phyloP scores from a whole-genome alignment of 257 asterid genomes.

The Henckelia pumila region DNA sequence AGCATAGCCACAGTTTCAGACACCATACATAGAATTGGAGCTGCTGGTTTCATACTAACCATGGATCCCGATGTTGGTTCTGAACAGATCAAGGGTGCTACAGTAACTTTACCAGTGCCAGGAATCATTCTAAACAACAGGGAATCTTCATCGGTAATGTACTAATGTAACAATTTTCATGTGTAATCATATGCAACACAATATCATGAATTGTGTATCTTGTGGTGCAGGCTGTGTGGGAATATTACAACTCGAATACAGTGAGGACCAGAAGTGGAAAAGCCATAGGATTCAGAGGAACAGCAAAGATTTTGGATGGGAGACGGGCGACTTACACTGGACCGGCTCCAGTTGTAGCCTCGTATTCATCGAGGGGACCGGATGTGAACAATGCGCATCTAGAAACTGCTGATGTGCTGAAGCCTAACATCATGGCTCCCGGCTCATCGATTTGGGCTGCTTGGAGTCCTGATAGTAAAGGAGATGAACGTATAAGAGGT shows the following conservation, averaged over 20 bases:
- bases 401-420: slow-evolving; percentile 64
- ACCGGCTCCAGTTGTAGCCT: slow-evolving; percentile 57
- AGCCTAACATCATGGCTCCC: slow-evolving; percentile 75
- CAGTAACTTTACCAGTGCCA: slow-evolving; percentile 43
- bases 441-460: slow-evolving; percentile 83
- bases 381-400: slow-evolving; percentile 49
- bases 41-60: slow-evolving; percentile 69
- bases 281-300: slow-evolving; percentile 48
- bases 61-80: slow-evolving; percentile 58
- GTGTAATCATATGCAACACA: background rate
- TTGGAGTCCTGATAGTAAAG: slow-evolving; percentile 66
- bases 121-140: slow-evolving; percentile 52
- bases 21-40: slow-evolving; percentile 43
- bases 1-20: slow-evolving; percentile 49
- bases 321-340: slow-evolving; percentile 45
- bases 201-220: background rate
- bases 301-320: slow-evolving; percentile 56
- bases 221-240: slow-evolving; percentile 48
- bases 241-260: slow-evolving; percentile 54
- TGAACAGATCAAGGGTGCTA: slow-evolving; percentile 44
- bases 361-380: slow-evolving; percentile 74
- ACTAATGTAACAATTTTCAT: slow-evolving; percentile 25
- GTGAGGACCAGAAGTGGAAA: slow-evolving; percentile 48
- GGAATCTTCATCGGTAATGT: slow-evolving; percentile 55
- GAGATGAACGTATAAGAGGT: slow-evolving; percentile 55